phyloP scores from a whole-genome alignment of 1,139 yeast species.

The Kluyveromyces marxianus region DNA sequence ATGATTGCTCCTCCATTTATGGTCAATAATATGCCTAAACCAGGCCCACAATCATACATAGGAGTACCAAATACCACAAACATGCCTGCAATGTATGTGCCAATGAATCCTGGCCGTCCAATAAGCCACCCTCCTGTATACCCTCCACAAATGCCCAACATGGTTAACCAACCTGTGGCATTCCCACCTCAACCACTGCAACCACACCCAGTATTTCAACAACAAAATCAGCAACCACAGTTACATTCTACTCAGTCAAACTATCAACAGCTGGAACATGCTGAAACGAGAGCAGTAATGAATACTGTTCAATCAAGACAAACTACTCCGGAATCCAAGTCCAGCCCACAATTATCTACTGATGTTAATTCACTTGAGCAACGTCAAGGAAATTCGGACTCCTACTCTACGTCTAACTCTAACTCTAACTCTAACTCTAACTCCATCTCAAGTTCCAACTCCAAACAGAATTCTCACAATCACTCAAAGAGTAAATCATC shows the following conservation, averaged over 20 bases:
- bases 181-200: not conserved
- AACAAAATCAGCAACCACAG: not conserved
- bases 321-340: too few relatives aligned
- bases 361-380: too few relatives aligned
- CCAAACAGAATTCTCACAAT: not conserved
- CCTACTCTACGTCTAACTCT: not conserved
- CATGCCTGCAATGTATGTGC: conserved; percentile 1
- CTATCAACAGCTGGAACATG: not conserved
- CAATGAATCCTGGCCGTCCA: conserved; percentile 1
- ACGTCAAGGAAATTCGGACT: too few relatives aligned
- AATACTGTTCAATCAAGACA: not conserved
- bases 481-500: not conserved
- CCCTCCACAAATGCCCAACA: not conserved
- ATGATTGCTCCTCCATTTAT: conserved; percentile 4
- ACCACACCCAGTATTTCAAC: too few relatives aligned
- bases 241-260: not conserved
- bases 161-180: not conserved
- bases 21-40: conserved; percentile 2
- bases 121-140: not conserved
- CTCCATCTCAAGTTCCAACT: not conserved
- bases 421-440: not conserved
- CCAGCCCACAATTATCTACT: too few relatives aligned
- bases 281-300: not conserved
- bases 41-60: conserved; percentile 3
- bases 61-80: not conserved